Base-by-base conservation (phyloP, 352 stramenopile species). In the Globisporangium parvum region DNA sequence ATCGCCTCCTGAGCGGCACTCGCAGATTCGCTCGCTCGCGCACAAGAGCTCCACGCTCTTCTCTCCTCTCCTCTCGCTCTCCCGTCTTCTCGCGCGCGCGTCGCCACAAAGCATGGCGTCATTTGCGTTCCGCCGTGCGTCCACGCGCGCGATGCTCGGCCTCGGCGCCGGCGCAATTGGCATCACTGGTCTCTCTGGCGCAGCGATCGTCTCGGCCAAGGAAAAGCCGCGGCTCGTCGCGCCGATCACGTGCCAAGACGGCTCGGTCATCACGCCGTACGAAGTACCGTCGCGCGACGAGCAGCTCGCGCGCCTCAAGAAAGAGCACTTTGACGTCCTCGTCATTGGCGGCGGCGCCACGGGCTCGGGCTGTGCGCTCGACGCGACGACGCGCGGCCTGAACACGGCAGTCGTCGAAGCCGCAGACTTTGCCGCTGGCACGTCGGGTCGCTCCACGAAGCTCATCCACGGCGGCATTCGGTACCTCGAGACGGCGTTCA, bases 381-480 rank as follows among this genome's bases (percentile, higher is more conserved):
- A 98, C 53, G 92, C 92, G 2, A 74, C 89, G 44, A 97, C 91
- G 46, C 85, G 93, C 52, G 93, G 93, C 12, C 84, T 98, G 41
- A 96, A 95, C 64, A 96, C 91, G 40, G 93, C 91, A 6, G 77
- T 98, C 12, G 85, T 98, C 14, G 93, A 98, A 53, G 82, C 83
- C 26, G 78, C 84, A 53, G 93, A 98, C 71, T 98, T 98, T 68
- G 88, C 81, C 20, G 82, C 90, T 0, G 93, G 93, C 56, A 98
- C 93, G 24, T 97, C 89, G 0, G 87, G 88, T 14, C 77, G 93
- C 59, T 97, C 88, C 26, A 98, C 93, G 47, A 98, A 98, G 76
- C 87, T 98, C 44, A 97, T 98, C 62, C 93, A 98, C 73, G 93
- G 93, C 47, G 93, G 93, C 55, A 96, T 98, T 57, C 87, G 93